These are phyloP conservation scores for Stipa capillata DNA, from an alignment of 176 grass and related monocot species.

Conservation along the genomic window DNA sequence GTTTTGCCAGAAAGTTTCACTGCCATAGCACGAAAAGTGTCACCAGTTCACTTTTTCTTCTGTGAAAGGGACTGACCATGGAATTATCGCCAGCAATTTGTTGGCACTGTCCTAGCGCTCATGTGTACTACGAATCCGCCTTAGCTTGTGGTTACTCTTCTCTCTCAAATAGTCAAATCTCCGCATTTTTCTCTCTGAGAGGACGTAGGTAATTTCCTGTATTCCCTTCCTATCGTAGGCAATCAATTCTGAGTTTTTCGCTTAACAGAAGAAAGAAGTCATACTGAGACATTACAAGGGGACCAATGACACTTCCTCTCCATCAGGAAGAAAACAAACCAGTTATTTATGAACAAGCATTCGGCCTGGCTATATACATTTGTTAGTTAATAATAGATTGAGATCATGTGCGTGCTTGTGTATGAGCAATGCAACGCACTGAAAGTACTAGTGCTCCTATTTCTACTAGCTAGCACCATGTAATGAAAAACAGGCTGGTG, in stretches of 20 bases:
- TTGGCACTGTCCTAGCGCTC: too few species aligned
- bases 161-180: too few species aligned
- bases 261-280: not conserved
- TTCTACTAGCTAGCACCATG: too few species aligned
- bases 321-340: not conserved
- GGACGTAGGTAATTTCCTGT: too few species aligned
- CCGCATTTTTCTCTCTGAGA: not conserved
- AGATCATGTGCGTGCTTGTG: not conserved
- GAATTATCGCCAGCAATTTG: too few species aligned
- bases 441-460: not conserved
- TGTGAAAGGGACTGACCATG: too few species aligned
- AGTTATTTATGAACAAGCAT: not conserved
- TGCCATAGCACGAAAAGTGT: not conserved
- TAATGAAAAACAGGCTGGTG: constrained; percentile 19
- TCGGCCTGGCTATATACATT: not conserved
- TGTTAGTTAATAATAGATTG: not conserved
- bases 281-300: not conserved
- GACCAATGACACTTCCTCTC: not conserved
- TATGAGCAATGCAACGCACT: not conserved
- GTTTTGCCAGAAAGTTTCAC: not conserved
- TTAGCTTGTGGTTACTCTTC: too few species aligned
- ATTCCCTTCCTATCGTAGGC: too few species aligned
- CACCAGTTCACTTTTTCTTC: too few species aligned
- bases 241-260: not conserved
- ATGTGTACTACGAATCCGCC: too few species aligned